Evolutionary conservation across 495 filamentous ascomycete genomes (phyloP), one percentile per base, ranked within the genome.

Genomic region (Lasiosphaeria ovina): DNA sequence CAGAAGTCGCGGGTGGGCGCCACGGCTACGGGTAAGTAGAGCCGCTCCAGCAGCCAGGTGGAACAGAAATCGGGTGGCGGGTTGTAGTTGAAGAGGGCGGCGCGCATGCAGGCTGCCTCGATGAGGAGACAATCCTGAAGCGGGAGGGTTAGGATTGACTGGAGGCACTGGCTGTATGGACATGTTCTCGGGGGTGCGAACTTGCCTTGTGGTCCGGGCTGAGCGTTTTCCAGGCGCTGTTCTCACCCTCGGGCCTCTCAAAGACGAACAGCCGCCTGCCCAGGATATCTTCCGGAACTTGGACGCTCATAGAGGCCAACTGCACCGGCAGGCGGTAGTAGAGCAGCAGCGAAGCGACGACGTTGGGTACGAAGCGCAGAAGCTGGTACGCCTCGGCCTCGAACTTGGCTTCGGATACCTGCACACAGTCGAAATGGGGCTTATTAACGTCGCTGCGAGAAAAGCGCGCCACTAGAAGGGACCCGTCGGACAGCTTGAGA

Each of bases 1-100:
- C 72, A 74, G 59, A 73, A 73, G 14, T 70, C 61, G 45, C 68
- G 71, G n/a, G 70, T 72, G 14, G 68, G 70, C 34, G 72, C 53
- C 55, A 75, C 60, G 10, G 69, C 62, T 42, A 72, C 49, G 36
- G 65, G 62, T 32, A 51, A 12, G 49, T 24, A 32, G 4, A 24
- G 17, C 17, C 49, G 4, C 11, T 14, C 16, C 72, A 54, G 60
- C 14, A 71, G 57, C 64, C 68, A 69, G 7, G 11, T 34, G 33
- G 35, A 2, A 17, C 42, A 50, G 31, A 66, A 66, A 24, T 58
- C 47, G 44, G 60, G 57, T 40, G 64, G 66, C 16, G 60, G 52
- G 17, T 59, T 54, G 58, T 71, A 72, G 54, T 66, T 71, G 62
- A 70, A 73, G n/a, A 74, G 50, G 44, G 65, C 58, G 55, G 68